Evolutionary conservation across 768 basidiomycete species (phyloP).

Genomic region (Boletus fagicola): DNA sequence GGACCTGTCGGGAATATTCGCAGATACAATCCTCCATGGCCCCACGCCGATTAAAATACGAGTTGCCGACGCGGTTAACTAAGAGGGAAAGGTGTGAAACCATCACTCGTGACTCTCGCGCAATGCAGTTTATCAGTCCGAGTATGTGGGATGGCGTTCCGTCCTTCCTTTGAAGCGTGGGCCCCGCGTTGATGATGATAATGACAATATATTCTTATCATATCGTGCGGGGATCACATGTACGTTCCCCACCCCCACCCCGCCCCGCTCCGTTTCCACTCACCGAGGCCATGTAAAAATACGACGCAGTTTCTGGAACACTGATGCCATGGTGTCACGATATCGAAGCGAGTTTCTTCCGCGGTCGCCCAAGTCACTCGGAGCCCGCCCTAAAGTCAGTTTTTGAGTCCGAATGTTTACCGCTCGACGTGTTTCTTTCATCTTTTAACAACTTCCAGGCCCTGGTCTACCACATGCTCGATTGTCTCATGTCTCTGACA

Average conservation of each 20-base stretch:
- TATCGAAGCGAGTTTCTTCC: background rate
- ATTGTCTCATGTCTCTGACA: conserved; percentile 39
- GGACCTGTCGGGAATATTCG: background rate
- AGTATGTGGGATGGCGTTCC: background rate
- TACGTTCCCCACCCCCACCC: background rate
- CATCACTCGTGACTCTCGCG: conserved; percentile 14
- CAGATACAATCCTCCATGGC: background rate
- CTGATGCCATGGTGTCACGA: background rate
- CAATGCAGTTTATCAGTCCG: background rate
- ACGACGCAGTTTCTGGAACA: background rate
- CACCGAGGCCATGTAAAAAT: background rate
- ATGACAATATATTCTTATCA: background rate
- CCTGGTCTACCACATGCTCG: conserved; percentile 55
- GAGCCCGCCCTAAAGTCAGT: conserved; percentile 47
- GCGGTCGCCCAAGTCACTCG: background rate
- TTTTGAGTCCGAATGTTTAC: conserved; percentile 6
- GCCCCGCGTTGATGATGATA: background rate
- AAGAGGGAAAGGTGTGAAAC: background rate
- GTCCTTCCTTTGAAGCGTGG: background rate
- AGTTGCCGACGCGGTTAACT: conserved; percentile 8
- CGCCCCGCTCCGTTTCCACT: background rate
- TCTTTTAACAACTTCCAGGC: conserved; percentile 70
- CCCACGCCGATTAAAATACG: conserved; percentile 8
- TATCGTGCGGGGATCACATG: background rate
- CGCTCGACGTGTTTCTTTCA: conserved; percentile 24